Conservation (phyloP, 441 rosid species). For the Aquilaria agallochum region DNA sequence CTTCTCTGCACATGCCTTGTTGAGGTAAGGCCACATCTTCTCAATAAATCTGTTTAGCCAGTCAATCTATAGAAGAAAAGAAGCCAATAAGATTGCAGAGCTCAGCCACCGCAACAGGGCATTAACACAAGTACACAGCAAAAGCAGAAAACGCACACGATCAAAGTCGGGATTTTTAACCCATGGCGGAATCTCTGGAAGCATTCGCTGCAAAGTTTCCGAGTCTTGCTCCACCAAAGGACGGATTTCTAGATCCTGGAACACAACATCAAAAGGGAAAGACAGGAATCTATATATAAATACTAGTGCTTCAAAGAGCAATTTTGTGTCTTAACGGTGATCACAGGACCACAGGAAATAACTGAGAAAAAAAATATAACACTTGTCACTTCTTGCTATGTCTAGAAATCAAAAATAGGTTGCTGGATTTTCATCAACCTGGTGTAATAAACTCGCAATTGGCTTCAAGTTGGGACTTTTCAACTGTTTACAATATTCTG, state of each 20-base stretch:
- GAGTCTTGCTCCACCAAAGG: constrained; percentile 59
- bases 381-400: too few species aligned
- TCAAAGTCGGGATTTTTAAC: constrained; percentile 75
- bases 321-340: too few species aligned
- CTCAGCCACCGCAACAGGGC: background rate
- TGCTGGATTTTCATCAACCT: too few species aligned
- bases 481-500: too few species aligned
- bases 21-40: constrained; percentile 65
- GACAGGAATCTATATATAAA: too few species aligned
- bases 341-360: too few species aligned
- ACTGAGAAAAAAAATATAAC: too few species aligned
- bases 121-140: constrained; percentile 1
- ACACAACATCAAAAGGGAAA: constrained; percentile 3
- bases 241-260: constrained; percentile 53
- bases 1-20: constrained; percentile 33
- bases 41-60: constrained; percentile 65
- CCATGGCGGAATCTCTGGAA: constrained; percentile 66
- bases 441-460: too few species aligned
- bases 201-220: constrained; percentile 34
- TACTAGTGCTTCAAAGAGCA: too few species aligned
- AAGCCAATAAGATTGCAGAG: constrained; percentile 12
- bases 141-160: constrained; percentile 42
- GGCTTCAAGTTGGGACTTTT: too few species aligned
- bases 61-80: constrained; percentile 42
- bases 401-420: too few species aligned